Conservation (phyloP, 2,329 filamentous ascomycete species). For the Colletotrichum sidae region DNA sequence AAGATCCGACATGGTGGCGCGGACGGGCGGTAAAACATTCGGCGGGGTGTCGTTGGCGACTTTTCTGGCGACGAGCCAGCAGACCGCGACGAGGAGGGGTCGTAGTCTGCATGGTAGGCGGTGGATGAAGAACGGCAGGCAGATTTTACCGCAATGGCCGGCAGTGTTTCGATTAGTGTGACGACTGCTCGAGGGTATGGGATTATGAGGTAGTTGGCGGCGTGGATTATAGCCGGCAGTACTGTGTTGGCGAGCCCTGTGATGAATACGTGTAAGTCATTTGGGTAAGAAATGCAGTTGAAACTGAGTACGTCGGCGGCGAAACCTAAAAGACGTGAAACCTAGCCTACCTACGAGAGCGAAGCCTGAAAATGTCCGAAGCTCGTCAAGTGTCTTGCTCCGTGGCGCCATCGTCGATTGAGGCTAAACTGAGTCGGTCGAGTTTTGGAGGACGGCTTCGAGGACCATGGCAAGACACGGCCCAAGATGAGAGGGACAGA, state of each 20-base stretch:
- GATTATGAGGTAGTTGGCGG: constrained; percentile 50
- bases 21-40: constrained; percentile 46
- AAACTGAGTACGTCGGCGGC: background rate
- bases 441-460: background rate
- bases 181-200: constrained; percentile 48
- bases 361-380: constrained; percentile 24
- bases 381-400: constrained; percentile 6
- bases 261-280: background rate
- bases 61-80: constrained; percentile 45
- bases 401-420: constrained; percentile 20
- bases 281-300: background rate
- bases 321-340: background rate
- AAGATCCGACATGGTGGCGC: constrained; percentile 45
- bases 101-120: constrained; percentile 43
- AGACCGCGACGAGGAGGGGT: constrained; percentile 41
- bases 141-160: constrained; percentile 45
- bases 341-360: constrained; percentile 22
- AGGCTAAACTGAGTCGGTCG: background rate
- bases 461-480: background rate
- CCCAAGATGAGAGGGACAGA: background rate
- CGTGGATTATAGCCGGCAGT: constrained; percentile 46
- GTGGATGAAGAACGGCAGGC: constrained; percentile 44
- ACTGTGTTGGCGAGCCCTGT: constrained; percentile 47
- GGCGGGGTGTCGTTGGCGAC: constrained; percentile 46
- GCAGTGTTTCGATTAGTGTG: constrained; percentile 46